Percentiles rank a stretch among this genome's conserved stretches.
phyloP scores from a whole-genome alignment of 208 protist genomes.

The Acanthamoeba healyi region DNA sequence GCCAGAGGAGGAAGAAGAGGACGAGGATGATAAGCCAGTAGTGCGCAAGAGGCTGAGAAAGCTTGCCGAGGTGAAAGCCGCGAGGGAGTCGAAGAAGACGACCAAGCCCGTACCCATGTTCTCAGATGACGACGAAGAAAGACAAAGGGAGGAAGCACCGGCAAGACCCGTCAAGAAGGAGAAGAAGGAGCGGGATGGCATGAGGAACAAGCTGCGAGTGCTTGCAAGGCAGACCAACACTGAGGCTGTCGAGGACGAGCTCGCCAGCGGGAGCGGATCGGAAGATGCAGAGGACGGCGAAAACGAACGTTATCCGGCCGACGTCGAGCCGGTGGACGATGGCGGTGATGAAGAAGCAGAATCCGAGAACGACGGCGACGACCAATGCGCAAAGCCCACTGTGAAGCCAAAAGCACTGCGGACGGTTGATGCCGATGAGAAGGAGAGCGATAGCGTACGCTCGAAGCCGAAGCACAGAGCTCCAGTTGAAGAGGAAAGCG shows the following conservation, averaged over 20 bases:
- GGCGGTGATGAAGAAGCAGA: not conserved
- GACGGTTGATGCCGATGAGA: not conserved
- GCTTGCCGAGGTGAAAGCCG: conserved; percentile 1
- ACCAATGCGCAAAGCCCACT: not conserved
- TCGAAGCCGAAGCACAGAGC: not conserved
- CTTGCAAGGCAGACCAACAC: not conserved
- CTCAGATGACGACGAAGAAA: not conserved
- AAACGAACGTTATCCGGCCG: not conserved
- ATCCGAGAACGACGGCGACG: not conserved
- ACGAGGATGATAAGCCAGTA: not conserved
- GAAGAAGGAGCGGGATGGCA: not conserved
- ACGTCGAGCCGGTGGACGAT: not conserved
- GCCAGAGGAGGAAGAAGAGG: conserved; percentile 16
- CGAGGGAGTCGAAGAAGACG: not conserved
- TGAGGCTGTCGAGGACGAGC: not conserved
- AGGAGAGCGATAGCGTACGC: not conserved
- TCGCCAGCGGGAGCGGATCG: not conserved
- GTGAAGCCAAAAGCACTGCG: not conserved
- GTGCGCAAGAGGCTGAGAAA: conserved; percentile 12
- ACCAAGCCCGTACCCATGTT: not conserved
- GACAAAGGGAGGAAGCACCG: not conserved
- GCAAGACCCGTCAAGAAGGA: not conserved
- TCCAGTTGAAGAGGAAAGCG: no score
- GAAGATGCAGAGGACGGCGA: not conserved
- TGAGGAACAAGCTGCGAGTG: conserved; percentile 25